phyloP scores from a whole-genome alignment of 2,329 filamentous ascomycete species.

The Penicillium hordei region DNA sequence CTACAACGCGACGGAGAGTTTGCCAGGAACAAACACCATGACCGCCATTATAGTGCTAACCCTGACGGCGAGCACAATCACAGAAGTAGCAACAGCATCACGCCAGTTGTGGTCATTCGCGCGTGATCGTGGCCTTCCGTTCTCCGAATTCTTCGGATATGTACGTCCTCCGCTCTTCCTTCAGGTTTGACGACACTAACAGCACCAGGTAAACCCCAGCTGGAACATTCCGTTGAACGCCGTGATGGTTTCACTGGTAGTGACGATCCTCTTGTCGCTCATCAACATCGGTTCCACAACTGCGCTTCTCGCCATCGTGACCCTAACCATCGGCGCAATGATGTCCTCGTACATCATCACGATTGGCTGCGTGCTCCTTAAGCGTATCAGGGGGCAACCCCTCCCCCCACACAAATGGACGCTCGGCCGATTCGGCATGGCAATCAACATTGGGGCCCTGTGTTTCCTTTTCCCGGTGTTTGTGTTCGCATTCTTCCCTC shows the following conservation, averaged over 20 bases:
- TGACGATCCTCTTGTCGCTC: slow-evolving; percentile 1
- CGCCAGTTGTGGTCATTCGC: slow-evolving; percentile 43
- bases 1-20: slow-evolving; percentile 41
- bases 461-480: slow-evolving; percentile 35
- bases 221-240: slow-evolving; percentile 1
- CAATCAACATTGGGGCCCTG: slow-evolving; percentile 38
- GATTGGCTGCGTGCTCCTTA: slow-evolving; percentile 33
- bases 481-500: slow-evolving; percentile 43
- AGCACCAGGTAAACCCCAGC: slow-evolving; percentile 4
- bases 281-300: slow-evolving; percentile 2
- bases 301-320: slow-evolving; percentile 1
- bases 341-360: slow-evolving; percentile 6
- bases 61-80: slow-evolving; percentile 39
- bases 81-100: slow-evolving; percentile 39
- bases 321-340: background rate
- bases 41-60: slow-evolving; percentile 42
- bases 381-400: slow-evolving; percentile 32
- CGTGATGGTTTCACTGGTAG: slow-evolving; percentile 13
- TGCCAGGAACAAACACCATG: slow-evolving; percentile 47
- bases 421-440: slow-evolving; percentile 35
- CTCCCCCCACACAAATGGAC: slow-evolving; percentile 37
- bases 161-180: slow-evolving; percentile 2
- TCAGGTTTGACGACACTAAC: background rate
- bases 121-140: slow-evolving; percentile 43
- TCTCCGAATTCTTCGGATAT: slow-evolving; percentile 20